A percentile compares a stretch with the other conserved stretches of the same genome.
phyloP scores from a whole-genome alignment of 768 basidiomycete genomes.

The Cyathus striatus region DNA sequence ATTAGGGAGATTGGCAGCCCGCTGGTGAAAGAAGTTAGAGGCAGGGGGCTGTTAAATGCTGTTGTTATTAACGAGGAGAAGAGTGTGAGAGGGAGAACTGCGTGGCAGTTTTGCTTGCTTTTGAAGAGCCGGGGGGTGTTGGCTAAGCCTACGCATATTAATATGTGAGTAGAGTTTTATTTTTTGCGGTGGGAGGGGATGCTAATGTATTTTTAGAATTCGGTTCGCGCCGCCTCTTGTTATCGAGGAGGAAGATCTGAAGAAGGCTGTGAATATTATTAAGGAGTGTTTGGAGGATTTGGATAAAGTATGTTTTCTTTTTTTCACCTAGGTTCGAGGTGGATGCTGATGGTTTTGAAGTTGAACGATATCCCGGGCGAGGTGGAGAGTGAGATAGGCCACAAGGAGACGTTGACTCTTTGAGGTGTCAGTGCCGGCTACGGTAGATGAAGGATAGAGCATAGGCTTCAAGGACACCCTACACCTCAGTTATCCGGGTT shows the following conservation, averaged over 20 bases:
- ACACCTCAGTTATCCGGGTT: no score
- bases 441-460: neutral
- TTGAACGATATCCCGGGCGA: slow-evolving; percentile 53
- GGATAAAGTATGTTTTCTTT: slow-evolving; percentile 29
- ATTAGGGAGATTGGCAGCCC: slow-evolving; percentile 61
- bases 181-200: neutral
- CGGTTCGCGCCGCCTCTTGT: slow-evolving; percentile 96
- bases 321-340: neutral
- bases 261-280: slow-evolving; percentile 71
- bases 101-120: slow-evolving; percentile 94
- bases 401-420: slow-evolving; percentile 23
- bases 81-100: slow-evolving; percentile 74
- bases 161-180: slow-evolving; percentile 59
- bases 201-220: slow-evolving; percentile 46
- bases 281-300: slow-evolving; percentile 74
- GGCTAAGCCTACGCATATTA: slow-evolving; percentile 94
- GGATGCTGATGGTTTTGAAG: slow-evolving; percentile 14
- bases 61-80: slow-evolving; percentile 85
- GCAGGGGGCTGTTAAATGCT: slow-evolving; percentile 87
- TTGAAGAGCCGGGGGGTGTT: slow-evolving; percentile 88
- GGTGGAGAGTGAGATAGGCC: slow-evolving; percentile 55
- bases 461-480: no score
- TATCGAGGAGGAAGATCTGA: slow-evolving; percentile 83
- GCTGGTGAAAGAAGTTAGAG: slow-evolving; percentile 75
- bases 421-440: no score